Evolutionary conservation across 371 early-diverging fungal species (phyloP).

Genomic region (Rhizopus delemar): DNA sequence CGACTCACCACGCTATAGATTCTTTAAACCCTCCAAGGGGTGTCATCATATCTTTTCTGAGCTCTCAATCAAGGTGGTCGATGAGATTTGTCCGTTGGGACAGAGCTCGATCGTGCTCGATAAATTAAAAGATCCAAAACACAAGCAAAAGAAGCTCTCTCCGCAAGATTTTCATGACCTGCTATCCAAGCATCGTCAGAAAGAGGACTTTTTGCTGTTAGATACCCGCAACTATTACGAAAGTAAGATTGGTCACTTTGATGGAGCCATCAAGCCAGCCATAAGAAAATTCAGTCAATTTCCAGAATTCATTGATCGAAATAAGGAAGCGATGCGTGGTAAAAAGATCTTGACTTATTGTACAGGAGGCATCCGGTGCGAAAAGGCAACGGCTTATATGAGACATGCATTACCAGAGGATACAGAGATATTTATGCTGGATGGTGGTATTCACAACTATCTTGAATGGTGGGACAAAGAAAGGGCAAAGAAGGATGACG

Average conservation of each 20-base stretch:
- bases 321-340: constrained; percentile 47
- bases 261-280: constrained; percentile 60
- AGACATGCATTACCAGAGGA: constrained; percentile 45
- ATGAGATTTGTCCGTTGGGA: constrained; percentile 73
- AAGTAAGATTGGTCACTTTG: constrained; percentile 65
- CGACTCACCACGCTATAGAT: constrained; percentile 27
- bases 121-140: constrained; percentile 18
- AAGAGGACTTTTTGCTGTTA: constrained; percentile 48
- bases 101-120: constrained; percentile 28
- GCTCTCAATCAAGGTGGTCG: constrained; percentile 62
- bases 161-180: constrained; percentile 52
- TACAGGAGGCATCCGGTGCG: constrained; percentile 67
- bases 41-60: constrained; percentile 67
- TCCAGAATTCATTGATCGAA: constrained; percentile 60
- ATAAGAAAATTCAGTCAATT: constrained; percentile 70
- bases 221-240: constrained; percentile 78
- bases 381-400: constrained; percentile 69
- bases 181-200: constrained; percentile 23
- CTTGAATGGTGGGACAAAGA: constrained; percentile 63
- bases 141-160: constrained; percentile 41
- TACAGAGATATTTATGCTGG: constrained; percentile 63
- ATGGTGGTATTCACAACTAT: constrained; percentile 78
- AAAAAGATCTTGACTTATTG: constrained; percentile 71
- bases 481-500: constrained; percentile 16
- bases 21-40: constrained; percentile 73